Evolutionary conservation across 441 rosid species (phyloP), one percentile per base, ranked within the genome.

Genomic region (Eutrema salsugineum): DNA sequence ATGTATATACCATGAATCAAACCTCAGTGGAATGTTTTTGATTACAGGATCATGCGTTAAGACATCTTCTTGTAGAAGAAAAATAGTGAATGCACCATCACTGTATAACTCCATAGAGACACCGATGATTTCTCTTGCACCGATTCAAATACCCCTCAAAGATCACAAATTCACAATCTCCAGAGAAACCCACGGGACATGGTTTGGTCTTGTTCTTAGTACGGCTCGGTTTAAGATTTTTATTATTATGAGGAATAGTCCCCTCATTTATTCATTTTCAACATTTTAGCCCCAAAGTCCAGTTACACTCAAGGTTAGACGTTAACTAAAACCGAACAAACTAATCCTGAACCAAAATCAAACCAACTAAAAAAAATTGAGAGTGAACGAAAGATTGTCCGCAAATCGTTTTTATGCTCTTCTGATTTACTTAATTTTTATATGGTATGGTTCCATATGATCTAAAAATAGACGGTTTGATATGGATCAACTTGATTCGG

Each of bases 1-100:
- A 20, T 20, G 22, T 20, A 20, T 24, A 24, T 63, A 44, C 85
- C 83, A 76, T 88, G 97, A 72, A 85, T 46, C 68, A 30, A 66
- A 44, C 48, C 73, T 86, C 87, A 11, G 81, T 59, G 24, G 82
- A 82, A 17, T 68, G 74, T 63, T 86, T 87, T 82, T 16, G 5
- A 15, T 46, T 1, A 9, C 63, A 68, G 12, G 67, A 72, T 15
- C 66, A 77, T 28, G 38, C 56, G 35, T 55, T 33, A 30, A 53
- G 82, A 70, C 94, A 83, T 79, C n/a, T 59, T 17, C 17, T n/a
- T 16, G 14, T 4, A 19, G 11, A 7, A 15, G 9, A 28, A 28
- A 43, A 43, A 6, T 15, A 44, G 2, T 2, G 20, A 15, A 7
- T 38, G 42, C n/a, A 44, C 3, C 4, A 14, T 0, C 16, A 43